Evolutionary conservation across 2,329 filamentous ascomycete species (phyloP).

Genomic region (Aspergillus proliferans): DNA sequence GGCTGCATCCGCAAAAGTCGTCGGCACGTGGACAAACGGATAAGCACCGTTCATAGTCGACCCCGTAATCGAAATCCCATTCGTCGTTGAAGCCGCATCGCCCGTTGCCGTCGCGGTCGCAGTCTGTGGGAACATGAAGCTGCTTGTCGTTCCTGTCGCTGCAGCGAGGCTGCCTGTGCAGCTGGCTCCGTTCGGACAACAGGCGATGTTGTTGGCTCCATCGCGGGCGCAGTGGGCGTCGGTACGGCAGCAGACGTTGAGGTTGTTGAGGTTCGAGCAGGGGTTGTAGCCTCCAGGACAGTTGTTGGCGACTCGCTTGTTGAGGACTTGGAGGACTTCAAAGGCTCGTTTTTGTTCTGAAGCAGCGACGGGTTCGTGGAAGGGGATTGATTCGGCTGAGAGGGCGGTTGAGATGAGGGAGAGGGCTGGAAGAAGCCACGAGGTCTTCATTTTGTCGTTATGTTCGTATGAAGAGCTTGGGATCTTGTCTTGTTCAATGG

Average conservation of each 20-base stretch:
- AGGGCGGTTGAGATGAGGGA: constrained; percentile 25
- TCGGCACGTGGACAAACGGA: constrained; percentile 50
- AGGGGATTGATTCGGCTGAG: constrained; percentile 19
- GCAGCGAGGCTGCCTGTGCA: constrained; percentile 52
- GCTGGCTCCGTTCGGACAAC: constrained; percentile 52
- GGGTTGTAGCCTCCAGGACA: constrained; percentile 50
- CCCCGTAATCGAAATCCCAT: constrained; percentile 22
- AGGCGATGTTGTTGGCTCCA: constrained; percentile 52
- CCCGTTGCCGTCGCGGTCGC: constrained; percentile 22
- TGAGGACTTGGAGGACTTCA: constrained; percentile 27
- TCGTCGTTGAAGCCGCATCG: constrained; percentile 20
- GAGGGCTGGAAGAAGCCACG: constrained; percentile 25
- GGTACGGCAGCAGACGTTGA: constrained; percentile 51
- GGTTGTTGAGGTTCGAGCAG: constrained; percentile 48
- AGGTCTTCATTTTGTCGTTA: constrained; percentile 27
- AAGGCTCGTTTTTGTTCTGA: constrained; percentile 21
- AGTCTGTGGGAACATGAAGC: constrained; percentile 31
- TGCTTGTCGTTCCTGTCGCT: constrained; percentile 17
- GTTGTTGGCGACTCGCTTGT: constrained; percentile 22
- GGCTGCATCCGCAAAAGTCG: constrained; percentile 46
- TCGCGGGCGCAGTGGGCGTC: constrained; percentile 52
- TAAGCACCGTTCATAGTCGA: constrained; percentile 46
- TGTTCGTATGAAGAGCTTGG: constrained; percentile 1
- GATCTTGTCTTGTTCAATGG: too few species aligned
- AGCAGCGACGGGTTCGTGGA: constrained; percentile 20